Evolutionary conservation across 2,329 filamentous ascomycete species (phyloP), one percentile per base, ranked within the genome.

Genomic region (Tympanopsis confertula): DNA sequence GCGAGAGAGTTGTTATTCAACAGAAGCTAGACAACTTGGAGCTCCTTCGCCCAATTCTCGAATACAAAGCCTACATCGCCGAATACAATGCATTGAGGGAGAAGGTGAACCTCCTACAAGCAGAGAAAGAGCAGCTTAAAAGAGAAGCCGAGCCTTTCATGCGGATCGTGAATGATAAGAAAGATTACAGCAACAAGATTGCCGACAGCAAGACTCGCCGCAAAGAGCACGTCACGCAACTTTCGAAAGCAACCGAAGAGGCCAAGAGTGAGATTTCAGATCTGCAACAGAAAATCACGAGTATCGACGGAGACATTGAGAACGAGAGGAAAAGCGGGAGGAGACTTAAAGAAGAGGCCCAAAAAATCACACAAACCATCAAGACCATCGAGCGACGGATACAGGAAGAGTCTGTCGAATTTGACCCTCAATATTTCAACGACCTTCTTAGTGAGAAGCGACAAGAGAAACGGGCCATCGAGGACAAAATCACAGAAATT

Each of bases 371-470:
- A 35, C 65, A 68, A 32, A 69, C 60, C 19, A 77, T 94, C 35
- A 72, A 68, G 3, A 61, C 63, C 5, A 59, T 88, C n/a, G 69
- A 82, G 50, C 75, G 70, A 4, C 69, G 74, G 42, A 58, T 77
- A 45, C 71, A 77, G 40, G 71, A 78, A 32, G 66, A 68, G 12
- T 78, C 81, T 0, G 63, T 70, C 0, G 70, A 78, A 4, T 86
- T 91, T 50, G 78, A 91, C 50, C 57, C 74, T 7, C 63, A 69
- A 4, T 74, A 74, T 4, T 88, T 78, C 61, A 91, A 89, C 45
- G 71, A 76, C 38, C 74, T 74, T 44, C 80, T 87, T 55, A 51
- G 57, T 30, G 57, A 63, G 4, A 28, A 62, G 3, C 45, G 37
- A 26, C 44, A 7, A 4, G 60, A 65, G 36, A 49, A 49, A 14